These are phyloP conservation scores for Trichothecium sympodiale DNA, from an alignment of 2,329 filamentous ascomycete species.

Conservation along the genomic window DNA sequence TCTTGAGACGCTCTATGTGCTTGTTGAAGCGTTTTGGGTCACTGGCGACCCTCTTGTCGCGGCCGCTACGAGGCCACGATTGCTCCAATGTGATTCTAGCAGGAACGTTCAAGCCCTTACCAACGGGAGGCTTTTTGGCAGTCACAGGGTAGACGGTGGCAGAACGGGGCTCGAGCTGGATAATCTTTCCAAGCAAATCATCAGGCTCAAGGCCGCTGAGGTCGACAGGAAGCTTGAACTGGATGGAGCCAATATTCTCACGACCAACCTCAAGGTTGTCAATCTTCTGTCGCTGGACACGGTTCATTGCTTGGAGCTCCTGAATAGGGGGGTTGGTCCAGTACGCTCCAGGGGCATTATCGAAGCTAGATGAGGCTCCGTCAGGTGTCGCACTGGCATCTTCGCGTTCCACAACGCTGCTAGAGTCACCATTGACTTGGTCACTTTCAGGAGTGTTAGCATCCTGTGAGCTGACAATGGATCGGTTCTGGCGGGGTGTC, in stretches of 20 bases:
- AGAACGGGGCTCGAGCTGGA: slow-evolving; percentile 64
- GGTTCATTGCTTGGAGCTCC: slow-evolving; percentile 69
- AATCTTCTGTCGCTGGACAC: slow-evolving; percentile 65
- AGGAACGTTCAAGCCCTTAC: slow-evolving; percentile 85
- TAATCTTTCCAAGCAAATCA: slow-evolving; percentile 65
- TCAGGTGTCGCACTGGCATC: slow-evolving; percentile 24
- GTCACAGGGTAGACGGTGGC: slow-evolving; percentile 79
- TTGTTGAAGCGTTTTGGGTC: slow-evolving; percentile 60
- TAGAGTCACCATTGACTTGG: slow-evolving; percentile 52
- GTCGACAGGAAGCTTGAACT: slow-evolving; percentile 74
- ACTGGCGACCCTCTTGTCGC: slow-evolving; percentile 40
- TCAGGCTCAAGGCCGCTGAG: slow-evolving; percentile 70
- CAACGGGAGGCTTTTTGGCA: slow-evolving; percentile 68
- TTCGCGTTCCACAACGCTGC: slow-evolving; percentile 70
- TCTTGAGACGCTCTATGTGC: slow-evolving; percentile 72
- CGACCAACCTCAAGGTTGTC: slow-evolving; percentile 72
- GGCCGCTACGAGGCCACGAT: slow-evolving; percentile 69
- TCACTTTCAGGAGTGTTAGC: slow-evolving; percentile 52
- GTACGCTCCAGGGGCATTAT: slow-evolving; percentile 60
- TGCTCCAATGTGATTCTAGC: slow-evolving; percentile 82
- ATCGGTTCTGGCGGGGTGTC: slow-evolving; percentile 41
- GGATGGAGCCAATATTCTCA: slow-evolving; percentile 67
- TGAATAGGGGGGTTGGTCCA: slow-evolving; percentile 72
- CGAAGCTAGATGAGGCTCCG: slow-evolving; percentile 14
- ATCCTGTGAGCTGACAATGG: slow-evolving; percentile 22